These are phyloP conservation scores for Fusarium globosum DNA, from an alignment of 2,329 filamentous ascomycete species.

Conservation along the genomic window DNA sequence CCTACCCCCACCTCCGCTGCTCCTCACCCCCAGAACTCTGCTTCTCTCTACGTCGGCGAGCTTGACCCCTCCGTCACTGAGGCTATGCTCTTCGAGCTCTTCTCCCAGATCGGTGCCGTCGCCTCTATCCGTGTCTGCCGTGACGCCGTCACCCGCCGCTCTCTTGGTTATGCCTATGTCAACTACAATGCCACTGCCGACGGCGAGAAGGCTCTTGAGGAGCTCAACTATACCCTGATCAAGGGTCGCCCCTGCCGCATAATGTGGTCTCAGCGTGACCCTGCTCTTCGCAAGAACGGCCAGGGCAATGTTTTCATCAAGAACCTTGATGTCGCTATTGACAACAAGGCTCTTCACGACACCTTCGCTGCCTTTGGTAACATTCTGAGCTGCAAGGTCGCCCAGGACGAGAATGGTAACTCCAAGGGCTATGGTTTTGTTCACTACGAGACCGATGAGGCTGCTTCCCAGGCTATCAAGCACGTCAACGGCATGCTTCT, in stretches of 20 bases:
- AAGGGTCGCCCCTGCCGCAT: slow-evolving; percentile 99
- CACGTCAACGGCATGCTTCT: slow-evolving; percentile 99
- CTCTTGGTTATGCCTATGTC: slow-evolving; percentile 98
- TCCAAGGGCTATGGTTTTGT: slow-evolving; percentile 99
- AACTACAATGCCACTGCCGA: slow-evolving; percentile 99
- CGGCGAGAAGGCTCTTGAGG: slow-evolving; percentile 97
- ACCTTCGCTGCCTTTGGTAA: slow-evolving; percentile 99
- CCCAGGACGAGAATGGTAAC: slow-evolving; percentile 94
- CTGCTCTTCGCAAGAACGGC: slow-evolving; percentile 97
- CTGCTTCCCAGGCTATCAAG: slow-evolving; percentile 97
- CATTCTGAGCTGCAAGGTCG: slow-evolving; percentile 99
- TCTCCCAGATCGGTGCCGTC: slow-evolving; percentile 98
- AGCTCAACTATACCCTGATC: slow-evolving; percentile 99
- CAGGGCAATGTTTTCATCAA: slow-evolving; percentile 99
- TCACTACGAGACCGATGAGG: slow-evolving; percentile 99
- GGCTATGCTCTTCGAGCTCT: slow-evolving; percentile 99
- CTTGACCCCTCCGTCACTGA: slow-evolving; percentile 97
- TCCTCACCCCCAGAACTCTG: slow-evolving; percentile 88
- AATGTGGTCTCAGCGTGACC: slow-evolving; percentile 99
- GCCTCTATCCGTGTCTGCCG: slow-evolving; percentile 99
- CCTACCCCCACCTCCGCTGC: slow-evolving; percentile 79
- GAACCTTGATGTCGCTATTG: slow-evolving; percentile 97
- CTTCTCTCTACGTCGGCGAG: slow-evolving; percentile 98
- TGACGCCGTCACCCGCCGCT: slow-evolving; percentile 97
- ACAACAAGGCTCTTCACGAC: slow-evolving; percentile 99